Evolutionary conservation across 2,329 filamentous ascomycete genomes (phyloP), one percentile per base, ranked within the genome.

Genomic region (Talaromyces piceae): DNA sequence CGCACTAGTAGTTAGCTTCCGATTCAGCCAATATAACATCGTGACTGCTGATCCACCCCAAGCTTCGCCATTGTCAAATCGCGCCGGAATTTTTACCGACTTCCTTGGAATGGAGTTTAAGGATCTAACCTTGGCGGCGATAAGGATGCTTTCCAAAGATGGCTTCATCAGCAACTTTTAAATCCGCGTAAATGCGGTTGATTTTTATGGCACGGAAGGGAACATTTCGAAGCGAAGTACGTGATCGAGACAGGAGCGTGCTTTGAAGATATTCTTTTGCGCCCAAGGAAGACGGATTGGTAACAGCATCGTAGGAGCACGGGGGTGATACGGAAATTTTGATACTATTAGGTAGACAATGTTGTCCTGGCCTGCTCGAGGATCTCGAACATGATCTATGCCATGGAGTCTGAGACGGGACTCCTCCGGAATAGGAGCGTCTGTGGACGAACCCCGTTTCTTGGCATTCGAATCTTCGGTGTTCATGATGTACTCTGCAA

Each of bases 1-100:
- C 18, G 11, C 48, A 20, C 48, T 50, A 50, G 30, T 13, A n/a
- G 25, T 50, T 37, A 50, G 48, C 37, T 50, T 50, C 48, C 48
- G 48, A 50, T 1, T 31, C 7, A 7, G 12, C 48, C 41, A 50
- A 50, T 50, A 16, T 33, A 13, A 26, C n/a, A 11, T 26, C 9
- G 9, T 26, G 2, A 1, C 1, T 3, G 8, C 6, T 22, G 20
- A 26, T 25, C 22, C 18, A 12, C 31, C 5, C 43, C 25, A 22
- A 16, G n/a, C 22, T 8, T 44, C 16, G 5, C 28, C 25, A 13
- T 11, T 7, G 23, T 12, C 27, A 25, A 45, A n/a, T 18, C 6
- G 20, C 20, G 4, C n/a, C 16, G 9, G 16, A 9, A n/a, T n/a
- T 37, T 37, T 18, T 18, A 3, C 16, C 33, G 16, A 37, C n/a